A percentile compares a stretch with the other conserved stretches of the same genome.
Conservation (phyloP, 2,329 filamentous ascomycete genomes). For the Cladorrhinum sp. region DNA sequence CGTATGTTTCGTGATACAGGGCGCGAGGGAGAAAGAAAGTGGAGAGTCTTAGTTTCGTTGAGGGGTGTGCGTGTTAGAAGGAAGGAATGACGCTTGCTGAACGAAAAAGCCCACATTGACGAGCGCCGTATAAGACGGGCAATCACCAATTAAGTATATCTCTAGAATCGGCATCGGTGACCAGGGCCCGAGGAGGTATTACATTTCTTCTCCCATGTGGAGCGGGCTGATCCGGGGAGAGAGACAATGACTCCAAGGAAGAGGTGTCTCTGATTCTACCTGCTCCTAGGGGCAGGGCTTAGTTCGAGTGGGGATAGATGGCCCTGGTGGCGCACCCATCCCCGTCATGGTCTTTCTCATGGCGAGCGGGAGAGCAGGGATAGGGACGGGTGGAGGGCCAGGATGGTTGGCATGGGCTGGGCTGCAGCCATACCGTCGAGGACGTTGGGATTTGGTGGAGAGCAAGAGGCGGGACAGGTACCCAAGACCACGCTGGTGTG, state of each 20-base stretch:
- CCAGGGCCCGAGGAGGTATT: conserved; percentile 12
- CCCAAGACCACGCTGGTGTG: neutral
- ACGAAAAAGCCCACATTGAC: conserved; percentile 11
- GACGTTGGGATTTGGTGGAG: neutral
- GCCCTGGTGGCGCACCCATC: conserved; percentile 18
- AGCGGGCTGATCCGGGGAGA: conserved; percentile 15
- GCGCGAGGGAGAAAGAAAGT: conserved; percentile 14
- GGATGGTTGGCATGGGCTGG: neutral
- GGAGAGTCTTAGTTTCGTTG: neutral
- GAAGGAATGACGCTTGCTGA: conserved; percentile 16
- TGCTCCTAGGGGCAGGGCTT: conserved; percentile 15
- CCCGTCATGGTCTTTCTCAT: conserved; percentile 14
- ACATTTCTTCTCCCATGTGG: conserved; percentile 9
- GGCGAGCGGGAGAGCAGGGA: conserved; percentile 16
- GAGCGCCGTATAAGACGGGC: conserved; percentile 27
- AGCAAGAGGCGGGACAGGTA: neutral
- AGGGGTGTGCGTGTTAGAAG: conserved; percentile 10
- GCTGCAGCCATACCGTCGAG: conserved; percentile 6
- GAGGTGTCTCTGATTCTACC: conserved; percentile 12
- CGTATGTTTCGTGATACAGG: conserved; percentile 17
- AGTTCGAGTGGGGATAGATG: conserved; percentile 13
- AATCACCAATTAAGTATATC: conserved; percentile 20
- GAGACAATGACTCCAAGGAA: neutral
- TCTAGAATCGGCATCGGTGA: conserved; percentile 17
- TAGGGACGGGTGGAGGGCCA: conserved; percentile 1